Evolutionary conservation across 768 basidiomycete species (phyloP), one percentile per base, ranked within the genome.

Genomic region (Pseudohyphozyma bogoriensis): DNA sequence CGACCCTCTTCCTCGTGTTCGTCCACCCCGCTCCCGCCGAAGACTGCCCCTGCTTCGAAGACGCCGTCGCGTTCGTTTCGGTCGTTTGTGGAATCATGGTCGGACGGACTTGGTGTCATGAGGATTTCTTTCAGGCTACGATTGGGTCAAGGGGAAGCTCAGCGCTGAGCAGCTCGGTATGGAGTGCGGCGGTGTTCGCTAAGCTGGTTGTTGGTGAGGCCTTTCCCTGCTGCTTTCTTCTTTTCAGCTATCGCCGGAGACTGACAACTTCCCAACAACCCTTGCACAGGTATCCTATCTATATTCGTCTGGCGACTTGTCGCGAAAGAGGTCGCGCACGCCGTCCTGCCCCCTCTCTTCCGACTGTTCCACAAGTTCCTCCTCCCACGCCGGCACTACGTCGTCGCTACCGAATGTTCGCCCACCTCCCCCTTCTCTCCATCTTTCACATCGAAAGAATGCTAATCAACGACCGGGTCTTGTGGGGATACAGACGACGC

Each of bases 11-110:
- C 9, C 75, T 85, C 28, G 84, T 92, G 22, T 85, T 90, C 69
- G 83, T 86, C 63, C 89, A 92, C 70, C 89, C 92, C 0, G 87
- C 90, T 64, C 91, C 92, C 0, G 86, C 92, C 15, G 90, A 95
- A 59, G 90, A 93, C 68, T 95, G 92, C 67, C 92, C 91, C 3
- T 95, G 91, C 74, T 96, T 93, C 73, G 92, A 93, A 70, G 92
- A 95, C 69, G 88, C 90, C 5, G 91, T 95, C 49, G 89, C 91
- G 0, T 85, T 89, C 53, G 26, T 54, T 13, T 54, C 53, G 0
- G 53, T 54, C 39, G 53, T 42, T 10, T 26, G 26, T 12, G 53
- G 53, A 26, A 42, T 54, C 39, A 29, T 54, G 28, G 28, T 54
- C 31, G 53, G 53, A 5, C 39, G 53, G 8, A 54, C 29, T 31